A percentile compares a stretch with the other conserved stretches of the same genome.
These are phyloP conservation scores for sorghum (Sorghum bicolor) DNA, from an alignment of 176 grass and related monocot genomes.

Conservation along the genomic window Sorghum_bicolor_NCBIv3 NC_012878.2:50088001-50088500, in stretches of 20 bases:
- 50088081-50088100: neutral
- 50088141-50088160: neutral
- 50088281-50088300: too few species aligned
- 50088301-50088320: too few species aligned
- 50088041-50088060: neutral
- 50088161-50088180: too few species aligned
- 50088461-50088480: conserved; percentile 88
- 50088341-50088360: neutral
- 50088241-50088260: too few species aligned
- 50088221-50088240: neutral
- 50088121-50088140: neutral
- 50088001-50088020: neutral
- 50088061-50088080: neutral
- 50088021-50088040: conserved; percentile 26
- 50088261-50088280: too few species aligned
- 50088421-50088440: conserved; percentile 78
- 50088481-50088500: conserved; percentile 94
- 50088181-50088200: too few species aligned
- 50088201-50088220: neutral
- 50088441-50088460: conserved; percentile 98
- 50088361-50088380: neutral
- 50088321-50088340: too few species aligned
- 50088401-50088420: conserved; percentile 77
- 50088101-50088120: neutral
- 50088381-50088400: neutral